These are phyloP conservation scores for Podaxis sp. DNA, from an alignment of 768 basidiomycete species.

Conservation along the genomic window DNA sequence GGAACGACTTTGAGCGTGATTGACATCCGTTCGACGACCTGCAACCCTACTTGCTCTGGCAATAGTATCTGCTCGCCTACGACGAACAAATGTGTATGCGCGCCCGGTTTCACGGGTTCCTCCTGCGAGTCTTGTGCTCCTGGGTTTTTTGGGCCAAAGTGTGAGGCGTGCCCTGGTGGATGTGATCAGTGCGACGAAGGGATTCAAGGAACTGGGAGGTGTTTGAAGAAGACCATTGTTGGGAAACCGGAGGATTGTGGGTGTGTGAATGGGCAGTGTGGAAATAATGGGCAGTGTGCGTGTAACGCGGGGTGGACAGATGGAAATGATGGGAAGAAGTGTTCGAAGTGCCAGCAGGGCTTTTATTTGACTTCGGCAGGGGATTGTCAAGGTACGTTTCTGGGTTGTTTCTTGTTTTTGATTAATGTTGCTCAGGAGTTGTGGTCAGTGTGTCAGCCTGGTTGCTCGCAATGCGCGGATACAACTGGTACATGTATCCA, in stretches of 20 bases:
- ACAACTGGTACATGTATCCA: constrained; percentile 67
- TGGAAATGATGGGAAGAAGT: constrained; percentile 70
- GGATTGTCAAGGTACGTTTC: constrained; percentile 64
- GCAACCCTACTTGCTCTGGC: constrained; percentile 74
- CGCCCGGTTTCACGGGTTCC: constrained; percentile 71
- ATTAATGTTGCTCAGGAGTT: constrained; percentile 1
- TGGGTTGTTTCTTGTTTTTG: constrained; percentile 4
- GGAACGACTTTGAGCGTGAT: constrained; percentile 57
- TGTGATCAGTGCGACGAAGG: constrained; percentile 80
- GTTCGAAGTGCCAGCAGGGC: constrained; percentile 70
- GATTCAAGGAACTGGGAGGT: constrained; percentile 73
- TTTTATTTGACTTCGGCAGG: constrained; percentile 73
- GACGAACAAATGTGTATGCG: constrained; percentile 71
- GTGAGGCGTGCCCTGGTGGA: constrained; percentile 66
- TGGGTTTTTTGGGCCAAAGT: constrained; percentile 76
- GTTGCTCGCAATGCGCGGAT: constrained; percentile 70
- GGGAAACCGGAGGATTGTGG: constrained; percentile 71
- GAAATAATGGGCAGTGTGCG: constrained; percentile 62
- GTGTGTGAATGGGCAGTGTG: constrained; percentile 81
- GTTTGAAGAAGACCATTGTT: constrained; percentile 51
- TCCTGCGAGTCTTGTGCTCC: constrained; percentile 77
- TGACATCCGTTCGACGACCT: constrained; percentile 71
- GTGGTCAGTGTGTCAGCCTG: constrained; percentile 63
- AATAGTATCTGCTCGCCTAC: constrained; percentile 65
- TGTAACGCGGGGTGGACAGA: constrained; percentile 80